Base-by-base conservation (phyloP, 2,329 filamentous ascomycete species). In the Colletotrichum endophyticum region DNA sequence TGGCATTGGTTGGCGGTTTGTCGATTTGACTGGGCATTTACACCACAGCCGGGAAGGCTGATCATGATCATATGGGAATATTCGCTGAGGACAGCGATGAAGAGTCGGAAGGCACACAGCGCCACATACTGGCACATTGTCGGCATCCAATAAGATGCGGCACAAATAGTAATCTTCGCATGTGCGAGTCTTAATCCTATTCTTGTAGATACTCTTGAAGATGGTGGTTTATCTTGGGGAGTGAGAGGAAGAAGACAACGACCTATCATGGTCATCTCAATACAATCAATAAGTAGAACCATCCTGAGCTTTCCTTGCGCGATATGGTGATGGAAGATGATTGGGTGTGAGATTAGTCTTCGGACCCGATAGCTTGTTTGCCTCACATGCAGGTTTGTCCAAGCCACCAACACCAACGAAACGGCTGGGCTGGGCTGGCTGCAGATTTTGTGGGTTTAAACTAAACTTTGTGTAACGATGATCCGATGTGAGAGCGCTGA, bases 151-250 rank as follows among this genome's bases (percentile, higher is more conserved):
- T 19, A 25, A 57, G 73, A 28, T 75, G 62, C 39, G 9, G 34
- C 11, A 64, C 36, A 39, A 30, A 63, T 49, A 49, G n/a, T 75
- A 72, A 72, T 75, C 53, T 68, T 63, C 56, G 62, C 56, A 56
- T 34, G 39, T 68, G 73, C 73, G 69, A 71, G 36, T 39, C 27
- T 75, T 68, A 28, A 63, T 73, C 19, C 27, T 63, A 62, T 75
- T 75, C 73, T 72, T 39, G 70, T 68, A 57, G 12, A 73, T 63
- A 64, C 30, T 39, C 19, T 39, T 36, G 5, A 64, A 64, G 34
- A 44, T 2, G 34, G 62, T 19, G 62, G 62, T 39, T 64, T 64
- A 64, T 39, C 13, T 44, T 64, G 34, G 22, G 62, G 22, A 64
- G 3, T 44, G 5, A 44, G 62, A 44, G 15, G 16, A n/a, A 64